phyloP scores from a whole-genome alignment of 441 rosid species.

The Aquilaria agallochum region DNA sequence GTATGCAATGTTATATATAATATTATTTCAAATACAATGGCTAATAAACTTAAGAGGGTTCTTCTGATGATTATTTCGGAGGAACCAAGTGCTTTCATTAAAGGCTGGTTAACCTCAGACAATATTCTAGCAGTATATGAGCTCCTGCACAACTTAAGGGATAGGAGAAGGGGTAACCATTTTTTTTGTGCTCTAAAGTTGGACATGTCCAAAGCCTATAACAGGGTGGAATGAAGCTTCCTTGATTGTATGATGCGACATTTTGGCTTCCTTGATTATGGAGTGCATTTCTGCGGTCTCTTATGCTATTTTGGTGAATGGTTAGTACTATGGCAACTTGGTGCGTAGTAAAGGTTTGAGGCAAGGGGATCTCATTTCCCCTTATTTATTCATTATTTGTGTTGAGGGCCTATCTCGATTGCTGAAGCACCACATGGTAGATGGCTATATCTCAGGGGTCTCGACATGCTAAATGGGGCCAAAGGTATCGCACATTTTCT shows the following conservation, averaged over 20 bases:
- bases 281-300: background rate
- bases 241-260: background rate
- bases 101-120: no score
- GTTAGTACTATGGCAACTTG: background rate
- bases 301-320: background rate
- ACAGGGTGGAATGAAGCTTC: background rate
- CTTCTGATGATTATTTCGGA: no score
- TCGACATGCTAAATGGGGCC: background rate
- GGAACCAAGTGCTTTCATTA: no score
- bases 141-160: no score
- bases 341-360: background rate
- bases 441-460: background rate
- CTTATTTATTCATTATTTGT: background rate
- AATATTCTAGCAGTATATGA: no score
- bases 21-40: no score
- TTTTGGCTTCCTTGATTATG: background rate
- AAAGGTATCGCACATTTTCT: background rate
- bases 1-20: no score
- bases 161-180: no score
- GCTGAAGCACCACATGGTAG: background rate
- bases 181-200: no score
- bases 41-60: no score
- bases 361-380: background rate
- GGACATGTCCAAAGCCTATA: background rate
- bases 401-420: background rate